Evolutionary conservation across 371 early-diverging fungal genomes (phyloP), one percentile per base, ranked within the genome.

Genomic region (Circinella umbellata): DNA sequence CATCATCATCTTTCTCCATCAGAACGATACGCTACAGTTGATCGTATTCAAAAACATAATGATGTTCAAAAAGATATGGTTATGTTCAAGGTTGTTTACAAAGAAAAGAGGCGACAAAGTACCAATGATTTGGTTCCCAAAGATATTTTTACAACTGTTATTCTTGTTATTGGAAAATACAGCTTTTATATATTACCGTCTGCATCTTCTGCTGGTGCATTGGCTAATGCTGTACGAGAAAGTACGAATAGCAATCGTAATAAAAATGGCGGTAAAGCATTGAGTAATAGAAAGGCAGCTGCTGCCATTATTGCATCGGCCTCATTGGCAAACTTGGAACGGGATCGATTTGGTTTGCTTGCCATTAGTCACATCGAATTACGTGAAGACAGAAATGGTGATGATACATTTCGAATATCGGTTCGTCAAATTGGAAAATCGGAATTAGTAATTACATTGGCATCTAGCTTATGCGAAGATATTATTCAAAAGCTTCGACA

Each of bases 161-260:
- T 79, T n/a, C 55, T 83, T 13, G 83, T 73, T 1, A 74, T 83
- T 54, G 83, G 83, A 15, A 79, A 76, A 68, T 77, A 73, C 54
- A 83, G 80, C 49, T 70, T 83, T 18, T 83, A 83, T 20, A 34
- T 83, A 0, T 63, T 80, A 37, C 83, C 81, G 0, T 60, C 64
- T 38, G 14, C 54, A 1, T 60, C 64, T 10, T 34, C 54, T 66
- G 38, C 35, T 15, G 69, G 62, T 14, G 20, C 47, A 4, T 18
- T 67, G 36, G 75, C 73, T 35, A 68, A 72, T 27, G 15, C 57
- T 10, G 14, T 34, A 10, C 18, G n/a, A 34, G 57, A 57, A 34
- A 57, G 13, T n/a, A 17, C 51, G 1, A 4, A 27, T 27, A 27
- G 15, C 14, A 15, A 15, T 17, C 14, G 51, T 51, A 15, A 15